Conservation (phyloP, 768 basidiomycete genomes). For the Dacryopinax primogenitus region DNA sequence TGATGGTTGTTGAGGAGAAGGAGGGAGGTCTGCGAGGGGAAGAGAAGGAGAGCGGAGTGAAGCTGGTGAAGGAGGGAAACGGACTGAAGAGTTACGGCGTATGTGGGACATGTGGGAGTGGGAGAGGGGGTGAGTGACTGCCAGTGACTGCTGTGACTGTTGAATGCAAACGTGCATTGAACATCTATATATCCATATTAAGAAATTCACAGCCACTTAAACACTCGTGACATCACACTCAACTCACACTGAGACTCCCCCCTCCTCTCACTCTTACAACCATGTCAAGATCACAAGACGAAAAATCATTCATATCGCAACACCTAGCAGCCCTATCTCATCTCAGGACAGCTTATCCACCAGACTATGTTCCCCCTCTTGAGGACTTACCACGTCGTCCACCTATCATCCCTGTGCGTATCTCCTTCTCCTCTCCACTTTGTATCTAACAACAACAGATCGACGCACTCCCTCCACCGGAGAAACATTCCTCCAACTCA, state of each 20-base stretch:
- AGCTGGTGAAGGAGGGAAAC: neutral
- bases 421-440: neutral
- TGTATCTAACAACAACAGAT: too few relatives aligned
- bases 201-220: too few relatives aligned
- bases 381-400: neutral
- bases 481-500: neutral
- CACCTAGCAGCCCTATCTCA: neutral
- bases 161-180: neutral
- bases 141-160: neutral
- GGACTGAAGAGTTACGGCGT: neutral
- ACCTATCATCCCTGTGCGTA: neutral
- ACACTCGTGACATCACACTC: too few relatives aligned
- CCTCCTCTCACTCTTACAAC: too few relatives aligned
- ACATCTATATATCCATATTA: too few relatives aligned
- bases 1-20: neutral
- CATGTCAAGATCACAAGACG: too few relatives aligned
- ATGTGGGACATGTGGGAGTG: neutral
- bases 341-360: neutral
- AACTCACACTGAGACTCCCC: neutral
- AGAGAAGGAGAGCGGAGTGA: neutral
- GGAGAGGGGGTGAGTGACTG: neutral
- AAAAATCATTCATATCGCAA: neutral
- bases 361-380: neutral
- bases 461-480: neutral
- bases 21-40: neutral